Evolutionary conservation across 257 asterid species (phyloP), one percentile per base, ranked within the genome.

Genomic region (Gentiana straminea): DNA sequence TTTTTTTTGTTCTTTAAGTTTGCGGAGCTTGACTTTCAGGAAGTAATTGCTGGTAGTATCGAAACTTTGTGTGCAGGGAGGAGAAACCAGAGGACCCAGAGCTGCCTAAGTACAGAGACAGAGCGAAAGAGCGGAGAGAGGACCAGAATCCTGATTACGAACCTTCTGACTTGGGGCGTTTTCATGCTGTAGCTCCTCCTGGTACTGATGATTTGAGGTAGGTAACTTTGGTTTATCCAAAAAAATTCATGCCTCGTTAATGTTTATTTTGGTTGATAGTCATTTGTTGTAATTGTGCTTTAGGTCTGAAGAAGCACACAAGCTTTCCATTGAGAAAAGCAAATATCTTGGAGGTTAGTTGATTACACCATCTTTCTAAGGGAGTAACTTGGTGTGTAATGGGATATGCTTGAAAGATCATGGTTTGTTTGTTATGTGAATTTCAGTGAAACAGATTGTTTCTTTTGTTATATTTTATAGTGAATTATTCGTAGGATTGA

Each of bases 111-210:
- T 92, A 92, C 71, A 79, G 97, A 64, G 98, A 92, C 73, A 69
- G 98, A 65, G 98, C 97, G 1, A 92, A 92, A 66, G 98, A 92
- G 63, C 74, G 98, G 51, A 78, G 98, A 68, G 98, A 92, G 73
- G 98, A 92, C 64, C 93, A 78, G 70, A 92, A 92, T 77, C 98
- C 97, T 0, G 98, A 92, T 69, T 92, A 92, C 64, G 98, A 85
- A 74, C 70, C 81, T 53, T 76, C 89, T 10, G 97, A 88, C 66
- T 58, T 85, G 75, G 84, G 97, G 7, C 77, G 89, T 15, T 92
- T 87, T 72, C 97, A 87, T 59, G 95, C 94, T 54, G 98, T 87
- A 68, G 95, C 95, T 60, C 98, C 98, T n/a, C 98, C 98, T 0
- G 98, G 98, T 37, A 72, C 79, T 63, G 83, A 64, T 63, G 97